phyloP scores from a whole-genome alignment of 2,329 filamentous ascomycete genomes.

The Ophiocordyceps camponoti-floridani region DNA sequence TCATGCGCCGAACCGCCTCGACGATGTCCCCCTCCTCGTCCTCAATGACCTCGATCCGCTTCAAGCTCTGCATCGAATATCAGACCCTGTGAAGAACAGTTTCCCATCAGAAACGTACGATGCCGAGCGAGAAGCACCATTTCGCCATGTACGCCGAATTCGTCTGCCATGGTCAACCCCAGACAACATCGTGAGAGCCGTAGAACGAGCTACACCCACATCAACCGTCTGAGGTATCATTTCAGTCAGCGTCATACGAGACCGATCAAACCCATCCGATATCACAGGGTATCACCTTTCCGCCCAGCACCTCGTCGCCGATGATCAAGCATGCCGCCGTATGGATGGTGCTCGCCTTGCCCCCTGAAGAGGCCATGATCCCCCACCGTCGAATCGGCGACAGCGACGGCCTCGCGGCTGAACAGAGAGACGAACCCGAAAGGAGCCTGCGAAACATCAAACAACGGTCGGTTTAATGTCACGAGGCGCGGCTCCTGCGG shows the following conservation, averaged over 20 bases:
- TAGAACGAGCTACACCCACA: conserved; percentile 12
- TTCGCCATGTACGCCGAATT: conserved; percentile 48
- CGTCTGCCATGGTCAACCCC: conserved; percentile 24
- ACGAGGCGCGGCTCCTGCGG: background rate
- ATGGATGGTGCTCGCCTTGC: conserved; percentile 52
- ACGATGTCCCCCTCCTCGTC: conserved; percentile 85
- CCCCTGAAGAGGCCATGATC: conserved; percentile 27
- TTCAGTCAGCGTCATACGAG: conserved; percentile 2
- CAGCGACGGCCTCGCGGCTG: conserved; percentile 5
- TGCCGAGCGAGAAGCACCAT: conserved; percentile 44
- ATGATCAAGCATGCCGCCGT: conserved; percentile 90
- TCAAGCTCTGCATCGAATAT: conserved; percentile 38
- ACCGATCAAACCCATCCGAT: background rate
- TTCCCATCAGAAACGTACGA: conserved; percentile 23
- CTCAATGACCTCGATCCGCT: conserved; percentile 79
- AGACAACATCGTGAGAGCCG: background rate
- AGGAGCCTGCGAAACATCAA: background rate
- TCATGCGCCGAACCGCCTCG: conserved; percentile 78
- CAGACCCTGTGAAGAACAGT: background rate
- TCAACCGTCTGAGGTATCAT: conserved; percentile 15
- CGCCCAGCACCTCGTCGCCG: conserved; percentile 89
- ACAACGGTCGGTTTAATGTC: background rate
- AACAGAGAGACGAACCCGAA: background rate
- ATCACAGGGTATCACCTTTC: conserved; percentile 48
- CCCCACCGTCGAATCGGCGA: conserved; percentile 8